These are phyloP conservation scores for Zasmidium citrigriseum DNA, from an alignment of 2,329 filamentous ascomycete species.

Conservation along the genomic window DNA sequence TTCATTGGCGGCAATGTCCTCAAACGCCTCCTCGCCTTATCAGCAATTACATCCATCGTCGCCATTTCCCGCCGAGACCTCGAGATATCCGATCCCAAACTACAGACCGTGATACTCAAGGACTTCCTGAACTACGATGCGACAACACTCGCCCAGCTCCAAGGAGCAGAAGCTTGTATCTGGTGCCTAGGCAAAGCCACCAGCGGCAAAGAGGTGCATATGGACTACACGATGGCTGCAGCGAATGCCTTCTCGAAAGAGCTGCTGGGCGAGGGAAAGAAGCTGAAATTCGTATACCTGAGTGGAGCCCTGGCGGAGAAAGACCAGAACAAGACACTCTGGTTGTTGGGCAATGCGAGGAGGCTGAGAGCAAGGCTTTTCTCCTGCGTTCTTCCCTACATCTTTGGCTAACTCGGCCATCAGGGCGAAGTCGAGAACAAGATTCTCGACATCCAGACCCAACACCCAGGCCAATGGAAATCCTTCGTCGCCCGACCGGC, in stretches of 20 bases:
- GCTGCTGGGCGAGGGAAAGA: slow-evolving; percentile 15
- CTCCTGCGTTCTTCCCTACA: neutral
- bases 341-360: slow-evolving; percentile 33
- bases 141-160: slow-evolving; percentile 39
- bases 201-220: slow-evolving; percentile 32
- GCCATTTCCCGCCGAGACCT: slow-evolving; percentile 54
- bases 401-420: neutral
- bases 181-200: slow-evolving; percentile 37
- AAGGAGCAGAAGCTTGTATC: slow-evolving; percentile 45
- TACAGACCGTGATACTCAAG: slow-evolving; percentile 52
- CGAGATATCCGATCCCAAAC: slow-evolving; percentile 49
- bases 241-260: slow-evolving; percentile 33
- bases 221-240: slow-evolving; percentile 37
- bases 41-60: slow-evolving; percentile 52
- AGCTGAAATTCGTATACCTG: slow-evolving; percentile 42
- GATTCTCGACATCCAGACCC: slow-evolving; percentile 26
- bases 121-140: slow-evolving; percentile 55
- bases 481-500: slow-evolving; percentile 28
- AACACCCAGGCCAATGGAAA: slow-evolving; percentile 26
- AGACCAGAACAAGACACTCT: slow-evolving; percentile 36
- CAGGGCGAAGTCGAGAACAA: slow-evolving; percentile 30
- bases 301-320: slow-evolving; percentile 36
- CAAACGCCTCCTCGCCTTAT: slow-evolving; percentile 48
- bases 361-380: slow-evolving; percentile 30
- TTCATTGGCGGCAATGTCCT: slow-evolving; percentile 56